Evolutionary conservation across 805 yeast genomes (phyloP), one percentile per base, ranked within the genome.

Genomic region (Millerozyma miso): DNA sequence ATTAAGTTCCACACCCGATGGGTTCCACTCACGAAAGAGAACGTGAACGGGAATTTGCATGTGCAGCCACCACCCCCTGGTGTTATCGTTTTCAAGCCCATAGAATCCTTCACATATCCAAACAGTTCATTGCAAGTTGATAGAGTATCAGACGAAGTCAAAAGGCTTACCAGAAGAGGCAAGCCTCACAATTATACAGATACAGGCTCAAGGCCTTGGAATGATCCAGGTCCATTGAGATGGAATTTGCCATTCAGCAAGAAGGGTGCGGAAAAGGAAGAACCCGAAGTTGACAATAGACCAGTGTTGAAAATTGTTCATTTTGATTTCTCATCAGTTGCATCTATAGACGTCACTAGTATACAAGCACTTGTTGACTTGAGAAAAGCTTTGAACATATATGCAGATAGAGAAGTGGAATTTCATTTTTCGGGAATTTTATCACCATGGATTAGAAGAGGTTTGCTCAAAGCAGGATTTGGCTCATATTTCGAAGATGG

Each of bases 1-100:
- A 49, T 79, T 35, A 63, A 53, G 48, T 80, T 74, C 53, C 78
- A 74, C 45, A 75, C 82, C 2, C 75, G 74, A 55, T 85, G 91
- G 91, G 83, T 85, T 19, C 89, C 93, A 37, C 62, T 79, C 37
- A 58, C 59, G 60, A 64, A 58, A 63, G 59, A 59, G 61, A 71
- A 71, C 34, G 50, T 79, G 42, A 87, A 90, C 60, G 65, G 75
- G 3, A 76, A 73, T 13, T 62, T 89, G 14, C 58, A 69, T 0
- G 77, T 90, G 4, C 60, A 60, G 13, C 85, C 89, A 1, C 96
- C 97, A 13, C 97, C 97, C 20, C 88, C 91, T 1, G 97, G 97
- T 29, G 89, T 90, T 14, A 54, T 89, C 44, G 95, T 90, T 2
- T 90, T 83, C 69, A 78, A 93, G 54, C 85, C 93, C 33, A 68